phyloP scores from a whole-genome alignment of 768 basidiomycete genomes.

The Kwoniella heveanensis region DNA sequence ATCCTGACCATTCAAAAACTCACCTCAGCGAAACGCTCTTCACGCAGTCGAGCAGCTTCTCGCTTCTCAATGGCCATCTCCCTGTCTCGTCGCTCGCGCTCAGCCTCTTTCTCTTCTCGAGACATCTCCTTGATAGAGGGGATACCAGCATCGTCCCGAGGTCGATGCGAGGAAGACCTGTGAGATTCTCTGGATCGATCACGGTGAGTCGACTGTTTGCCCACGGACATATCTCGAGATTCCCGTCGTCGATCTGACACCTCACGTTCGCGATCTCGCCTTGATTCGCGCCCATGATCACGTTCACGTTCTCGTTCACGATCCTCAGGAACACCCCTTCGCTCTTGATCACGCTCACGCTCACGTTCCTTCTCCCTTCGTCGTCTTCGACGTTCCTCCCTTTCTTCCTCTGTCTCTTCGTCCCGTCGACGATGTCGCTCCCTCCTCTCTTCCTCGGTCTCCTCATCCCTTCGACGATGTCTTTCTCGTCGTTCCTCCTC shows the following conservation, averaged over 20 bases:
- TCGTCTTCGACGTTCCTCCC: slow-evolving; percentile 30
- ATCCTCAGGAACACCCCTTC: slow-evolving; percentile 30
- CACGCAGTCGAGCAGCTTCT: slow-evolving; percentile 33
- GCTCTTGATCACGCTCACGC: slow-evolving; percentile 29
- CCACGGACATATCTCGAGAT: slow-evolving; percentile 56
- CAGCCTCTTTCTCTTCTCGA: slow-evolving; percentile 48
- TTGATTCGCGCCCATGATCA: neutral
- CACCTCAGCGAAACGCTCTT: slow-evolving; percentile 29
- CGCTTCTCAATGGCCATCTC: slow-evolving; percentile 46
- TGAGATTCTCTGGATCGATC: slow-evolving; percentile 43
- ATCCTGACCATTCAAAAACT: too few relatives aligned
- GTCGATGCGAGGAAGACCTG: slow-evolving; percentile 21
- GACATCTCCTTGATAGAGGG: slow-evolving; percentile 38
- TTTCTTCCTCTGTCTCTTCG: slow-evolving; percentile 30
- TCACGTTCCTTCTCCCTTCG: slow-evolving; percentile 32
- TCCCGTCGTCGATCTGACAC: slow-evolving; percentile 33
- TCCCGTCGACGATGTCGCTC: slow-evolving; percentile 21
- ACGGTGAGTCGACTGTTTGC: slow-evolving; percentile 9
- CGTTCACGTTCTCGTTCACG: slow-evolving; percentile 27
- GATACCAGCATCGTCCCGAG: slow-evolving; percentile 9
- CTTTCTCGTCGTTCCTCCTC: slow-evolving; percentile 23
- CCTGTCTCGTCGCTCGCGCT: slow-evolving; percentile 45
- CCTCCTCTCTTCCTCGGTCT: slow-evolving; percentile 22
- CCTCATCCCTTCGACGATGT: slow-evolving; percentile 25
- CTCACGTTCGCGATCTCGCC: neutral